Percentiles rank a stretch among this genome's conserved stretches.
Evolutionary conservation across 169 alveolate genomes (phyloP).

Genomic region (Cryptosporidium parvum): DNA sequence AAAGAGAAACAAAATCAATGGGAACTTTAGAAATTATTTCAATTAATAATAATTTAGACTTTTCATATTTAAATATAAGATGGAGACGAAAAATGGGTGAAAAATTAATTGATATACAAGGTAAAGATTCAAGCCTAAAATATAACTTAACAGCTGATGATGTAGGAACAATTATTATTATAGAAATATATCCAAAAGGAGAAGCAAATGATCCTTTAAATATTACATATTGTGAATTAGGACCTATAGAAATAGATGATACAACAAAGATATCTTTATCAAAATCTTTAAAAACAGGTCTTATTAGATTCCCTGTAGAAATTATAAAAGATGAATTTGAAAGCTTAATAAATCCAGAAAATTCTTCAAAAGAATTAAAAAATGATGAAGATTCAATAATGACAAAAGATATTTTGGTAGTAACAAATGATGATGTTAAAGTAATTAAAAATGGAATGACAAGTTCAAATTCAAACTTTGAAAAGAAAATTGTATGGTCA

Average conservation of each 20-base stretch:
- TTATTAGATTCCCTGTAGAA: slow-evolving; percentile 38
- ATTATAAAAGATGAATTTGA: slow-evolving; percentile 40
- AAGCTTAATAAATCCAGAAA: not conserved
- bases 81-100: slow-evolving; percentile 62
- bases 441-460: slow-evolving; percentile 52
- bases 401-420: slow-evolving; percentile 38
- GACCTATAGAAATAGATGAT: slow-evolving; percentile 52
- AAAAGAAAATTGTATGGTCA: slow-evolving; percentile 62
- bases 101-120: slow-evolving; percentile 28
- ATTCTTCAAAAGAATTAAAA: not conserved
- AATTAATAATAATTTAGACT: not conserved
- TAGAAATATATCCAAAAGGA: slow-evolving; percentile 29
- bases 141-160: slow-evolving; percentile 62
- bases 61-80: not conserved
- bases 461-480: not conserved
- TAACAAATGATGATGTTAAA: slow-evolving; percentile 59
- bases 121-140: not conserved
- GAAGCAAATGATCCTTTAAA: slow-evolving; percentile 11
- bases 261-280: slow-evolving; percentile 27
- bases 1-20: slow-evolving; percentile 36
- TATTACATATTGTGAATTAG: slow-evolving; percentile 46
- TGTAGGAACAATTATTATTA: slow-evolving; percentile 37
- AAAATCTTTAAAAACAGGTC: slow-evolving; percentile 45
- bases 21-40: slow-evolving; percentile 31
- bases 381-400: not conserved